Evolutionary conservation across 129 eudicot species (phyloP).

Genomic region (Tagetes erecta): DNA sequence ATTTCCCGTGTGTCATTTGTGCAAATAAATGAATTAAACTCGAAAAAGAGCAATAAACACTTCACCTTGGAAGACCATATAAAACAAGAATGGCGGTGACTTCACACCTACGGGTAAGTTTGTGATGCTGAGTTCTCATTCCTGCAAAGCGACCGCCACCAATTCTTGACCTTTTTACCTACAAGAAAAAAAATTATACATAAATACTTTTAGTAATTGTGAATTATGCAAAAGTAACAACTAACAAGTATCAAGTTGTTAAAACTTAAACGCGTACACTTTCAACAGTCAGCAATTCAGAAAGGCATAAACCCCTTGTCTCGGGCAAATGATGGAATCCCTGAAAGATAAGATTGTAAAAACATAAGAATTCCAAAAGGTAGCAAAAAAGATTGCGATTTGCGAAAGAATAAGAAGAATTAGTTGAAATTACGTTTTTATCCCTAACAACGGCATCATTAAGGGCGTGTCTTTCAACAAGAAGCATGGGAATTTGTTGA

Average conservation of each 20-base stretch:
- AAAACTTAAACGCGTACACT: conserved; percentile 55
- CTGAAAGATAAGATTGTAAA: conserved; percentile 37
- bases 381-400: conserved; percentile 14
- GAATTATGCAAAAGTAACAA: conserved; percentile 15
- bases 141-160: conserved; percentile 83
- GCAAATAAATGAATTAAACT: conserved; percentile 11
- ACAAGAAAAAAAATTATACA: conserved; percentile 15
- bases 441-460: conserved; percentile 97
- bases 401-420: conserved; percentile 1
- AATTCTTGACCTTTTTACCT: conserved; percentile 81
- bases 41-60: conserved; percentile 11
- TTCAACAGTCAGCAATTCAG: conserved; percentile 92
- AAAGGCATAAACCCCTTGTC: conserved; percentile 97
- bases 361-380: conserved; percentile 24
- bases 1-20: neutral
- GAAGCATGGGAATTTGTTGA: conserved; percentile 96
- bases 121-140: conserved; percentile 94
- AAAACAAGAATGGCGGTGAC: conserved; percentile 96
- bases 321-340: conserved; percentile 99
- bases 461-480: conserved; percentile 95
- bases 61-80: conserved; percentile 96
- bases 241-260: neutral
- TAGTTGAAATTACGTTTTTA: conserved; percentile 56
- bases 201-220: neutral
- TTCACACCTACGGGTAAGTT: conserved; percentile 80